These are phyloP conservation scores for Silene noctiflora DNA, from an alignment of 179 eudicot species.

Conservation along the genomic window DNA sequence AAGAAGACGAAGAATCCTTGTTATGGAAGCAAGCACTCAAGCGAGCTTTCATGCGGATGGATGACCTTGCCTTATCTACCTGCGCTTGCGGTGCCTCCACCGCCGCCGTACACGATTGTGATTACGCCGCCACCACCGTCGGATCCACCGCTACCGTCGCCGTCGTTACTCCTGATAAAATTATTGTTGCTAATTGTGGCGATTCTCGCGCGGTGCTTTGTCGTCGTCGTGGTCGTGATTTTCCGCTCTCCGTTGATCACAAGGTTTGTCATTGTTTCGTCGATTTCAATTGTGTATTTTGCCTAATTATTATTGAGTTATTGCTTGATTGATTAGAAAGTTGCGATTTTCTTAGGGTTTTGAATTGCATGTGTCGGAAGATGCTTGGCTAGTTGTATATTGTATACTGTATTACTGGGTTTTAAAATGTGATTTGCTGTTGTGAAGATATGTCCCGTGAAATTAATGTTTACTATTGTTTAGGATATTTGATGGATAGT, in stretches of 20 bases:
- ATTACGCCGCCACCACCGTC: slow-evolving; percentile 36
- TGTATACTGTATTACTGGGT: no score
- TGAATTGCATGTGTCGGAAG: no score
- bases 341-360: no score
- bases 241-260: slow-evolving; percentile 75
- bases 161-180: slow-evolving; percentile 51
- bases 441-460: no score
- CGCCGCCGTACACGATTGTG: slow-evolving; percentile 12
- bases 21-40: slow-evolving; percentile 28
- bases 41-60: slow-evolving; percentile 40
- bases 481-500: no score
- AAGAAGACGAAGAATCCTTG: neutral
- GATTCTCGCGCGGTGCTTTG: slow-evolving; percentile 87
- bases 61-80: slow-evolving; percentile 33
- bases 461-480: no score
- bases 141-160: slow-evolving; percentile 91
- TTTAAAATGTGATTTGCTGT: no score
- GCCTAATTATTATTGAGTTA: no score
- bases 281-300: no score
- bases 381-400: no score
- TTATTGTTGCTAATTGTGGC: slow-evolving; percentile 83
- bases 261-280: slow-evolving; percentile 39
- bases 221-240: slow-evolving; percentile 49
- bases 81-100: slow-evolving; percentile 30
- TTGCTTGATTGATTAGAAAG: no score